A percentile compares a stretch with the other conserved stretches of the same genome.
These are phyloP conservation scores for Pelagomonas calceolata DNA, from an alignment of 108 stramenopile genomes.

Conservation along the genomic window DNA sequence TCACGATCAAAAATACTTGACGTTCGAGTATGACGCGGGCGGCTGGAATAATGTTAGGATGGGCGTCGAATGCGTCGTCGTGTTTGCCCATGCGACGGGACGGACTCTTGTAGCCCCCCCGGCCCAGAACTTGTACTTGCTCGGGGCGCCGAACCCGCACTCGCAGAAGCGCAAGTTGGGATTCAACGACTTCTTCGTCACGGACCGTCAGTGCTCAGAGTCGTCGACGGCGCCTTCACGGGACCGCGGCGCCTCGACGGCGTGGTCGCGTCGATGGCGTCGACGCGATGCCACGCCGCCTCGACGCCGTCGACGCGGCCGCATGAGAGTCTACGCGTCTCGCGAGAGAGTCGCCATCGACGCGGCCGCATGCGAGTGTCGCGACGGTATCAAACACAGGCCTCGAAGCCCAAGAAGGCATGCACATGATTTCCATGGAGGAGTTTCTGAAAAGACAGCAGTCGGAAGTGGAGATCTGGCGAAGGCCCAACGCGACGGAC, in stretches of 20 bases:
- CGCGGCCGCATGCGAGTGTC: too few relatives aligned
- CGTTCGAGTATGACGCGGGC: slow-evolving; percentile 32
- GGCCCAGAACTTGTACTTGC: slow-evolving; percentile 17
- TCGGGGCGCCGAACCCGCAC: slow-evolving; percentile 7
- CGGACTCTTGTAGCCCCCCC: slow-evolving; percentile 30
- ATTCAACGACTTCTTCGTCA: slow-evolving; percentile 24
- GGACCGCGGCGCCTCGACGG: too few relatives aligned
- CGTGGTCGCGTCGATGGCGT: too few relatives aligned
- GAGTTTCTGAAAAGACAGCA: slow-evolving; percentile 60
- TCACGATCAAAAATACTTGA: slow-evolving; percentile 18
- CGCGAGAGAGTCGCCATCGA: too few relatives aligned
- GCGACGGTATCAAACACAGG: too few relatives aligned
- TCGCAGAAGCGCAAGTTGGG: neutral
- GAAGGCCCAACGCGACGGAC: slow-evolving; percentile 6
- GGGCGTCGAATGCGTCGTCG: slow-evolving; percentile 22
- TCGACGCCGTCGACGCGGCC: too few relatives aligned
- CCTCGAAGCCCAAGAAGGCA: slow-evolving; percentile 30
- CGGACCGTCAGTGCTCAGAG: too few relatives aligned
- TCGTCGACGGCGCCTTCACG: too few relatives aligned
- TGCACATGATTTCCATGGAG: slow-evolving; percentile 68
- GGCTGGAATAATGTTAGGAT: slow-evolving; percentile 41
- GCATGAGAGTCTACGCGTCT: too few relatives aligned
- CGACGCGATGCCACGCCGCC: too few relatives aligned
- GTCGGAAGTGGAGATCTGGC: slow-evolving; percentile 15
- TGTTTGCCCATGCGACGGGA: slow-evolving; percentile 27